These are phyloP conservation scores for Globisporangium lucens DNA, from an alignment of 352 stramenopile genomes.

Conservation along the genomic window DNA sequence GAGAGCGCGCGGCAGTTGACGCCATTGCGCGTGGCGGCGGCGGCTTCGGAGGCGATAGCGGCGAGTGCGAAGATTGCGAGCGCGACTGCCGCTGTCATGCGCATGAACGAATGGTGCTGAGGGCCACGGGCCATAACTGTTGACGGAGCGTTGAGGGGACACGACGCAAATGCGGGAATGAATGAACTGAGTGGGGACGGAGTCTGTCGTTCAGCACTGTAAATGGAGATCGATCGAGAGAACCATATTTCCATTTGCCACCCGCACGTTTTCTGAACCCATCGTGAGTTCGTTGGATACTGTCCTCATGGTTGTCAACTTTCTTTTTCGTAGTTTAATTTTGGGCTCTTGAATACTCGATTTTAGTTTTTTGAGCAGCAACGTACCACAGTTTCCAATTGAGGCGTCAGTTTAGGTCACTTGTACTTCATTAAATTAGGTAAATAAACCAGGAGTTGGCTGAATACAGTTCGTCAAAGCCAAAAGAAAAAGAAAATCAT, in stretches of 20 bases:
- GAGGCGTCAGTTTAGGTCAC: neutral
- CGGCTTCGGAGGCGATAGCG: neutral
- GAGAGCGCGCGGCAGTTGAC: conserved; percentile 11
- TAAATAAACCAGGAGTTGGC: neutral
- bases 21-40: conserved; percentile 1
- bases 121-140: neutral
- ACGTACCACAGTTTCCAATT: neutral
- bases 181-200: neutral
- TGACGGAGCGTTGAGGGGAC: neutral
- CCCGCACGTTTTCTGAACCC: neutral
- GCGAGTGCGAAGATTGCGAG: neutral
- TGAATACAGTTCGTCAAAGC: neutral
- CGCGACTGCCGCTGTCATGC: neutral
- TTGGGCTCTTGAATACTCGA: neutral
- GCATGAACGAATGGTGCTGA: neutral
- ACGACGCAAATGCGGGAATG: neutral
- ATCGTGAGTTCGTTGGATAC: neutral
- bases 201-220: neutral
- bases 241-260: neutral
- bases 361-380: neutral
- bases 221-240: neutral
- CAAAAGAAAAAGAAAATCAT: neutral
- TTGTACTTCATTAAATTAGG: neutral
- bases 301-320: neutral
- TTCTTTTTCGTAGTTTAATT: neutral